Evolutionary conservation across 2,329 filamentous ascomycete genomes (phyloP).

Genomic region (Scedosporium boydii): DNA sequence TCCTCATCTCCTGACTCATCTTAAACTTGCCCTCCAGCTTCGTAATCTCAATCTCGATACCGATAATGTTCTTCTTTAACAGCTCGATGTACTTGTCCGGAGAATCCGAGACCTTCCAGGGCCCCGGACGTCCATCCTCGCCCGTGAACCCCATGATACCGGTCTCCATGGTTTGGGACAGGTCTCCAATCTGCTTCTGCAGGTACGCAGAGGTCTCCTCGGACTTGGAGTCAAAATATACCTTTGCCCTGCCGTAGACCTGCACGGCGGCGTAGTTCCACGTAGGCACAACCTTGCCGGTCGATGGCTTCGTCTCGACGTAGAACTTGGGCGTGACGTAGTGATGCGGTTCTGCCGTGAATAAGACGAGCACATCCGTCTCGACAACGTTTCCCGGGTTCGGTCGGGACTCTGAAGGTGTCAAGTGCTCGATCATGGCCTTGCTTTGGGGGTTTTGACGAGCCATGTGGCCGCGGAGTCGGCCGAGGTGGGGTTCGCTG

Average conservation of each 20-base stretch:
- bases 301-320: constrained; percentile 51
- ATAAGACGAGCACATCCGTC: constrained; percentile 53
- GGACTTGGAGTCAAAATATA: constrained; percentile 41
- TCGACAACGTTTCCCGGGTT: constrained; percentile 21
- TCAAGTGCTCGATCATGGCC: constrained; percentile 41
- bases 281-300: constrained; percentile 59
- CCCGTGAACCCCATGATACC: constrained; percentile 46
- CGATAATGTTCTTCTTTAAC: constrained; percentile 49
- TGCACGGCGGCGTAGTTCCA: constrained; percentile 63
- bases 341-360: constrained; percentile 46
- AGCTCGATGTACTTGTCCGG: constrained; percentile 45
- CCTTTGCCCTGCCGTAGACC: constrained; percentile 46
- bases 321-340: constrained; percentile 65
- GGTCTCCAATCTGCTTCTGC: constrained; percentile 38
- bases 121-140: constrained; percentile 18
- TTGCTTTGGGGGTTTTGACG: constrained; percentile 55
- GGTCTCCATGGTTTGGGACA: constrained; percentile 41
- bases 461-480: constrained; percentile 53
- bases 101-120: constrained; percentile 51
- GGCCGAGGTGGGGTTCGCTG: constrained; percentile 29
- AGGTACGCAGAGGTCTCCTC: constrained; percentile 38
- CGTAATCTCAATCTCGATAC: constrained; percentile 48
- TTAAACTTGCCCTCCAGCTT: constrained; percentile 53
- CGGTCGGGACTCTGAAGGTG: constrained; percentile 6
- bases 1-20: constrained; percentile 52